Evolutionary conservation across 2,329 filamentous ascomycete genomes (phyloP).

Genomic region (Aspergillus aculeatinus): DNA sequence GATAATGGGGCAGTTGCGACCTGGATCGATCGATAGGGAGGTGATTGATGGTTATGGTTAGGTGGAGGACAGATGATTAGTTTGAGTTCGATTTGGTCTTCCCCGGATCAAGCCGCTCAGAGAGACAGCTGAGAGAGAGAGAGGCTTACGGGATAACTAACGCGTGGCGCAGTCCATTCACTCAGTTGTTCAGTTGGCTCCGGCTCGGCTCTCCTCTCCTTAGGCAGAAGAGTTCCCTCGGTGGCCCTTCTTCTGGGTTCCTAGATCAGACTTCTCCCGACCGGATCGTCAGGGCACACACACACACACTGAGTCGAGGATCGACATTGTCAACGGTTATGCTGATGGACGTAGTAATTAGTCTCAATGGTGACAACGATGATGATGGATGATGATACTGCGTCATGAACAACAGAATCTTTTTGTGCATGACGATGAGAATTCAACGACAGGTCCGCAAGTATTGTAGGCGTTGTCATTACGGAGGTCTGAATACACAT

Average conservation of each 20-base stretch:
- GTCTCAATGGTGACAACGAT: not conserved
- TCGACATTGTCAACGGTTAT: not conserved
- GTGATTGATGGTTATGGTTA: not conserved
- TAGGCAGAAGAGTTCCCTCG: slow-evolving; percentile 1
- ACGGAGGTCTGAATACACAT: not conserved
- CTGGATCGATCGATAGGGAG: not conserved
- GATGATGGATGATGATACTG: not conserved
- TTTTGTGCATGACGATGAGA: too few relatives aligned
- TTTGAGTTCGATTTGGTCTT: not conserved
- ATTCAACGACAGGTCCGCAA: too few relatives aligned
- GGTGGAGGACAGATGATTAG: not conserved
- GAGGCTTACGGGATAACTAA: not conserved
- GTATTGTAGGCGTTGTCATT: not conserved
- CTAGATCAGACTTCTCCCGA: slow-evolving; percentile 5
- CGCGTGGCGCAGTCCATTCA: slow-evolving; percentile 4
- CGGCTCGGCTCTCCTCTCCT: slow-evolving; percentile 2
- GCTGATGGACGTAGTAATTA: not conserved
- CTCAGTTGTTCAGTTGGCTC: not conserved
- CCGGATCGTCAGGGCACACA: not conserved
- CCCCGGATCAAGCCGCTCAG: slow-evolving; percentile 4
- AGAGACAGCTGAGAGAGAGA: too few relatives aligned
- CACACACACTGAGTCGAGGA: not conserved
- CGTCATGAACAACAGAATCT: too few relatives aligned
- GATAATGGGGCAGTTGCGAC: not conserved
- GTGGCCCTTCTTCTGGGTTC: not conserved